Evolutionary conservation across 805 yeast species (phyloP).

Genomic region (Wickerhamiella cacticola): DNA sequence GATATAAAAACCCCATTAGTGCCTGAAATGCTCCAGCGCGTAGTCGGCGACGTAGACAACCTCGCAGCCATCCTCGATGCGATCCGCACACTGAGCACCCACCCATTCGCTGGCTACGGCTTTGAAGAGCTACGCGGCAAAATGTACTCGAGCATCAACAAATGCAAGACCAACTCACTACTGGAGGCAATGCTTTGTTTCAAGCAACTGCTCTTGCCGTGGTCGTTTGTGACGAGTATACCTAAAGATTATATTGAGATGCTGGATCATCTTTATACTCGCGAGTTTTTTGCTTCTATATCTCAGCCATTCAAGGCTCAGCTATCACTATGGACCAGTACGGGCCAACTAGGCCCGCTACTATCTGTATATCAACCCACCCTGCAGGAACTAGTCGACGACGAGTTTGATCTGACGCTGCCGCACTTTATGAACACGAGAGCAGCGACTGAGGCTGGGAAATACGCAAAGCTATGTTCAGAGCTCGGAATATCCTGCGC

Average conservation of each 20-base stretch:
- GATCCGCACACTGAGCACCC: not conserved
- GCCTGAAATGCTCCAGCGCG: not conserved
- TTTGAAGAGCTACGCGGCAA: not conserved
- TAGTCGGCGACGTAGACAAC: not conserved
- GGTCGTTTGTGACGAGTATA: too few relatives aligned
- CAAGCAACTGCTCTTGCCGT: not conserved
- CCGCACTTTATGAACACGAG: not conserved
- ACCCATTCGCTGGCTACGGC: not conserved
- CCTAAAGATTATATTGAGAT: not conserved
- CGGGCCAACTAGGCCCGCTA: conserved; percentile 5
- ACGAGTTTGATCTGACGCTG: conserved; percentile 8
- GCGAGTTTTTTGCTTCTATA: not conserved
- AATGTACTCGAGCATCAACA: not conserved
- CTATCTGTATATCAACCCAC: not conserved
- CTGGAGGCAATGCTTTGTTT: not conserved
- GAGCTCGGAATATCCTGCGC: conserved; percentile 5
- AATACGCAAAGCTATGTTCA: not conserved
- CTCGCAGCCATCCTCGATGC: not conserved
- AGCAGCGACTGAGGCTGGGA: not conserved
- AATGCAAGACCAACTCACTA: not conserved
- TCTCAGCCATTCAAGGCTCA: not conserved
- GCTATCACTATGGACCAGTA: not conserved
- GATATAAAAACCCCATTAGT: not conserved
- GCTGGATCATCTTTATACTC: not conserved
- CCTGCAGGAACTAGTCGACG: not conserved